Evolutionary conservation across 1,139 yeast genomes (phyloP).

Genomic region (Scheffersomyces titani): DNA sequence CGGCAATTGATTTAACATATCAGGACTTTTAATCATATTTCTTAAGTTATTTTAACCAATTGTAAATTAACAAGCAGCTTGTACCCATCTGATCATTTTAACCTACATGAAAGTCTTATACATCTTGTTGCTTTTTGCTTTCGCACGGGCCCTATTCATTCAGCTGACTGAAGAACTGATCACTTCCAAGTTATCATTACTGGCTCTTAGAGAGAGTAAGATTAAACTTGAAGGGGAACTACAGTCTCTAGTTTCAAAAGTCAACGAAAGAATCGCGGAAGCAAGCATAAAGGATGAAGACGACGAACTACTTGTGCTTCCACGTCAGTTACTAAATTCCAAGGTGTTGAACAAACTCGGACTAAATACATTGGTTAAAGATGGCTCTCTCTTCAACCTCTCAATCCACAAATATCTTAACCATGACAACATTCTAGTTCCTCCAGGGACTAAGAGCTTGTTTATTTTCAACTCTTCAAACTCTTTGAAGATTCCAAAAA

Average conservation of each 20-base stretch:
- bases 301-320: constrained; percentile 21
- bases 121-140: background rate
- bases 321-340: constrained; percentile 21
- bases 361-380: constrained; percentile 15
- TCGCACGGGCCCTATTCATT: background rate
- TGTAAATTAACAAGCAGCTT: background rate
- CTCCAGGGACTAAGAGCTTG: constrained; percentile 30
- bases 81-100: background rate
- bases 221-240: background rate
- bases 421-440: constrained; percentile 18
- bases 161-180: background rate
- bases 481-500: constrained; percentile 14
- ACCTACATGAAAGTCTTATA: background rate
- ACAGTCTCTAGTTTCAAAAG: background rate
- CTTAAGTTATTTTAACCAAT: background rate
- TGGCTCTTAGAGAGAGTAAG: background rate
- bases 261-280: background rate
- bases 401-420: constrained; percentile 6
- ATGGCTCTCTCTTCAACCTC: constrained; percentile 6
- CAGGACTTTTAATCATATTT: background rate
- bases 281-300: constrained; percentile 1
- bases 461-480: constrained; percentile 36
- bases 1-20: background rate
- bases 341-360: constrained; percentile 22
- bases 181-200: background rate